Conservation (phyloP, 164 flowering plant genomes). For the Vitis vinifera region DNA sequence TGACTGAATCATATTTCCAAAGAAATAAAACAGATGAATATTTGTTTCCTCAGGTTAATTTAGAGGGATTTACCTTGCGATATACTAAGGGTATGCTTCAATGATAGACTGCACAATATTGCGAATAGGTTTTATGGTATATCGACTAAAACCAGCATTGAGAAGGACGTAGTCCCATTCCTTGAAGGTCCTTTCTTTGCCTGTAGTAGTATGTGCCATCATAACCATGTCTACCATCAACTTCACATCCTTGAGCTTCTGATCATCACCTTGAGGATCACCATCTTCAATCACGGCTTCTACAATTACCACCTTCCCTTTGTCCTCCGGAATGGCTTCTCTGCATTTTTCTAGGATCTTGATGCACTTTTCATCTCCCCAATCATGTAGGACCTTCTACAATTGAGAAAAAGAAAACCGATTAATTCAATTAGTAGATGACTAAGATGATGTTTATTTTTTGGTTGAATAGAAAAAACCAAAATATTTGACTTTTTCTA, state of each 20-base stretch:
- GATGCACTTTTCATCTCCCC: conserved; percentile 75
- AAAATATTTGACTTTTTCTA: too few species aligned
- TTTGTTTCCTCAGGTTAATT: too few species aligned
- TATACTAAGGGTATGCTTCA: conserved; percentile 38
- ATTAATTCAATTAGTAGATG: background rate
- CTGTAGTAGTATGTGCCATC: conserved; percentile 58
- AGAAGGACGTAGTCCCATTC: conserved; percentile 49
- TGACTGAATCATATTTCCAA: too few species aligned
- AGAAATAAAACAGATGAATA: too few species aligned
- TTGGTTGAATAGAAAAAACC: too few species aligned
- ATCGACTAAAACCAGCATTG: conserved; percentile 42
- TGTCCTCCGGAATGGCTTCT: conserved; percentile 46
- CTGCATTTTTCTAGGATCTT: conserved; percentile 47
- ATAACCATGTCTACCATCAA: conserved; percentile 65
- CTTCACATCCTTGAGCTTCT: conserved; percentile 28
- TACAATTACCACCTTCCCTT: conserved; percentile 60
- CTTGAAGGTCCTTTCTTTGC: conserved; percentile 53
- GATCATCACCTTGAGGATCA: conserved; percentile 10
- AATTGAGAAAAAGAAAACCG: background rate
- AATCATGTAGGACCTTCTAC: conserved; percentile 69
- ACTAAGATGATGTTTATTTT: too few species aligned
- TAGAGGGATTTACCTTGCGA: too few species aligned
- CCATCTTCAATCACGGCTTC: conserved; percentile 48
- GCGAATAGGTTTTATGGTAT: conserved; percentile 29
- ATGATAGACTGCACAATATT: conserved; percentile 41